phyloP scores from a whole-genome alignment of 345 rosid species.

The Anastatica hierochuntica region DNA sequence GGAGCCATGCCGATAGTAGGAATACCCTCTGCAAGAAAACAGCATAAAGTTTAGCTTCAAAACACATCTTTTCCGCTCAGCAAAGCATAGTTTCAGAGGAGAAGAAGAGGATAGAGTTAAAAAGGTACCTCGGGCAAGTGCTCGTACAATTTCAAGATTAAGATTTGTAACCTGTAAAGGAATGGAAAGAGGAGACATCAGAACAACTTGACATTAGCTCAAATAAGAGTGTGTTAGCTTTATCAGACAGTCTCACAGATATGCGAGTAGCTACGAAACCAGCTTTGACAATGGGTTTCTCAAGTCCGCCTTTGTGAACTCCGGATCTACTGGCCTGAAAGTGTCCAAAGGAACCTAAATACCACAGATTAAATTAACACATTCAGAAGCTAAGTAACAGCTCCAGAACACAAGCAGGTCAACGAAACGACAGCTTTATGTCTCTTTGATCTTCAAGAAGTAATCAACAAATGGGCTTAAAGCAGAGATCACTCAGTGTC shows the following conservation, averaged over 20 bases:
- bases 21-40: slow-evolving; percentile 77
- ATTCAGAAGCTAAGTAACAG: too few relatives aligned
- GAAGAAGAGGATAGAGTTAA: background rate
- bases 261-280: slow-evolving; percentile 92
- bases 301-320: slow-evolving; percentile 86
- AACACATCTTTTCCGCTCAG: background rate
- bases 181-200: background rate
- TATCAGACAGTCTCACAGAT: slow-evolving; percentile 41
- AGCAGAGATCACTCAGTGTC: background rate
- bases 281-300: slow-evolving; percentile 64
- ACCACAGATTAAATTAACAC: background rate
- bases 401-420: too few relatives aligned
- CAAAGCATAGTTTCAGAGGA: background rate
- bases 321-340: slow-evolving; percentile 95
- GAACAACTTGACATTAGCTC: background rate
- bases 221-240: background rate
- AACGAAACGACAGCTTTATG: background rate
- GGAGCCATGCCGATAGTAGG: slow-evolving; percentile 88
- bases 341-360: slow-evolving; percentile 89
- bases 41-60: slow-evolving; percentile 3
- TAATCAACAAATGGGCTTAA: background rate
- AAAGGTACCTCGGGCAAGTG: slow-evolving; percentile 74
- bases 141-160: slow-evolving; percentile 87
- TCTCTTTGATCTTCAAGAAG: background rate
- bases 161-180: slow-evolving; percentile 64